A percentile compares a stretch with the other conserved stretches of the same genome.
Conservation (phyloP, 106 monocot species). For the Dendrobium officinale region DNA sequence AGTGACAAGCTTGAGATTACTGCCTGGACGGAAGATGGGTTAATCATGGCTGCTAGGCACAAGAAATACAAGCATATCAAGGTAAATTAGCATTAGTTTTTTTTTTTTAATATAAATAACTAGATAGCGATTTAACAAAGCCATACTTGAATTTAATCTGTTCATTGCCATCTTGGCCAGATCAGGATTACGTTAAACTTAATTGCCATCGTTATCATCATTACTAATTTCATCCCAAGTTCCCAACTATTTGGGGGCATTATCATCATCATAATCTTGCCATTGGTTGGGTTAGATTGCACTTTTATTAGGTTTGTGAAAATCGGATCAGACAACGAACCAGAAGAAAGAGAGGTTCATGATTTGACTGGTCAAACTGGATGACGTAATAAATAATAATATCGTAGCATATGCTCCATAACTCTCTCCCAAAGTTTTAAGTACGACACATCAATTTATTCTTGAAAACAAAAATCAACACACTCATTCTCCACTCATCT, state of each 20-base stretch:
- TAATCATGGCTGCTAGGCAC: slow-evolving; percentile 88
- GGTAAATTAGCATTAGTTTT: slow-evolving; percentile 17
- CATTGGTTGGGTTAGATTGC: too few species aligned
- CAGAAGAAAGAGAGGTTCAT: too few species aligned
- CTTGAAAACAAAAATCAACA: too few species aligned
- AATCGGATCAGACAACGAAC: too few species aligned
- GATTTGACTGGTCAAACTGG: too few species aligned
- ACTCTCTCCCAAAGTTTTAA: too few species aligned
- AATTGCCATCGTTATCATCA: background rate
- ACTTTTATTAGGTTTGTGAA: too few species aligned
- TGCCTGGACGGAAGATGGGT: slow-evolving; percentile 89
- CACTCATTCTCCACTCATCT: too few species aligned
- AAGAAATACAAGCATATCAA: slow-evolving; percentile 73
- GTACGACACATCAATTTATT: too few species aligned
- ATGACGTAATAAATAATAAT: too few species aligned
- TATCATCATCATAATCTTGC: too few species aligned
- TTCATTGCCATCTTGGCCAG: background rate
- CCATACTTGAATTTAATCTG: background rate
- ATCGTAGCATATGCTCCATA: too few species aligned
- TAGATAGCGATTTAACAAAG: background rate
- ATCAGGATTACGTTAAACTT: background rate
- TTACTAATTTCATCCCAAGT: background rate
- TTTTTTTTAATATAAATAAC: background rate
- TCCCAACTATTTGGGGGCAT: background rate
- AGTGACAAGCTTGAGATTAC: slow-evolving; percentile 67